Conservation (phyloP, 176 grass and related monocot species). For the Carex parvula region DNA sequence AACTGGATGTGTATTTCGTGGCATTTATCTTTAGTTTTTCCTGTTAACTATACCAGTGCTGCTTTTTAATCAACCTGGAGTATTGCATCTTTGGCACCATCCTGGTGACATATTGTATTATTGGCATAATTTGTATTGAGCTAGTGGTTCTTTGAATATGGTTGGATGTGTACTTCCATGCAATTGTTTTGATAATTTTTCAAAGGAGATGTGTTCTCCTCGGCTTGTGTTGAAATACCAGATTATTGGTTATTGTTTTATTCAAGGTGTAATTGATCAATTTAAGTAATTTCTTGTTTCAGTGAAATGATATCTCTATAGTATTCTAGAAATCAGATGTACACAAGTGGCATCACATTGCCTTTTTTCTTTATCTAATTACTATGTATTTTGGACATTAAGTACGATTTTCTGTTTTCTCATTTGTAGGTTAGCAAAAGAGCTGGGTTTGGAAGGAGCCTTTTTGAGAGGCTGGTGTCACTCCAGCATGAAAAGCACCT, state of each 20-base stretch:
- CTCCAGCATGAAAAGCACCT: conserved; percentile 50
- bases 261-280: neutral
- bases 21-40: no score
- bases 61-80: no score
- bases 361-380: neutral
- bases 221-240: no score
- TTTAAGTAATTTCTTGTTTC: neutral
- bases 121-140: no score
- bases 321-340: neutral
- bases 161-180: no score
- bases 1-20: no score
- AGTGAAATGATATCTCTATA: neutral
- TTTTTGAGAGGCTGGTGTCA: conserved; percentile 65
- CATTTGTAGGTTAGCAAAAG: conserved; percentile 51
- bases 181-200: no score
- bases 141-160: no score
- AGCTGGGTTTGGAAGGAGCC: conserved; percentile 65
- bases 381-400: neutral
- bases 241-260: neutral
- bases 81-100: no score
- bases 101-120: no score
- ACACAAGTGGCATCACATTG: neutral
- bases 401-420: neutral
- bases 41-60: no score
- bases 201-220: no score